These are phyloP conservation scores for Auriscalpium orientale DNA, from an alignment of 768 basidiomycete species.

Conservation along the genomic window DNA sequence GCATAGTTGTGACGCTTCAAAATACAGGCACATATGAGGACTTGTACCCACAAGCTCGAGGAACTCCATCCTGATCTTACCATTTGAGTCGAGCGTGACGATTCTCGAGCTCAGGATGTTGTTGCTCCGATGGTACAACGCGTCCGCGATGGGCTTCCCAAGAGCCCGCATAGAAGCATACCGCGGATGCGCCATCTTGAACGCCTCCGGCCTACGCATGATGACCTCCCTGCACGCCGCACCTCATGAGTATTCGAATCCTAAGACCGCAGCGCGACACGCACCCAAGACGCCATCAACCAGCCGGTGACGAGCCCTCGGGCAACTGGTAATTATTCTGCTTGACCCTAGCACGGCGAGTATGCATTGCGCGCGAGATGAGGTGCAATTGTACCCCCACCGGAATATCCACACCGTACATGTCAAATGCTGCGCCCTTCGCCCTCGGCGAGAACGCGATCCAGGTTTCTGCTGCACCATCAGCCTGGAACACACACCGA, in stretches of 20 bases:
- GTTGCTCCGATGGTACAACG: conserved; percentile 90
- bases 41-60: conserved; percentile 93
- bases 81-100: conserved; percentile 92
- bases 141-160: conserved; percentile 97
- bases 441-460: conserved; percentile 91
- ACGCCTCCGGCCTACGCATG: conserved; percentile 98
- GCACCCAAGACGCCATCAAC: conserved; percentile 87
- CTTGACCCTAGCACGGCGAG: conserved; percentile 91
- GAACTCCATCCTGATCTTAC: conserved; percentile 95
- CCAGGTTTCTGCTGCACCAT: conserved; percentile 65
- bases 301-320: conserved; percentile 93
- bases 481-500: background rate
- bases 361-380: conserved; percentile 92
- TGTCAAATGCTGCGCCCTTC: conserved; percentile 67
- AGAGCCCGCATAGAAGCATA: conserved; percentile 98
- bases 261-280: conserved; percentile 40
- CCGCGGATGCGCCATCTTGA: conserved; percentile 99
- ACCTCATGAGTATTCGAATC: background rate
- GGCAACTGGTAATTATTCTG: conserved; percentile 96
- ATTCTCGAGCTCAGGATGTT: conserved; percentile 91
- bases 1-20: background rate
- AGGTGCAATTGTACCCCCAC: conserved; percentile 95
- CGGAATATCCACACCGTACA: conserved; percentile 92
- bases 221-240: conserved; percentile 74
- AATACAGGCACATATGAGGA: conserved; percentile 58